Conservation (phyloP, 352 stramenopile species). For the Albugo candida region DNA sequence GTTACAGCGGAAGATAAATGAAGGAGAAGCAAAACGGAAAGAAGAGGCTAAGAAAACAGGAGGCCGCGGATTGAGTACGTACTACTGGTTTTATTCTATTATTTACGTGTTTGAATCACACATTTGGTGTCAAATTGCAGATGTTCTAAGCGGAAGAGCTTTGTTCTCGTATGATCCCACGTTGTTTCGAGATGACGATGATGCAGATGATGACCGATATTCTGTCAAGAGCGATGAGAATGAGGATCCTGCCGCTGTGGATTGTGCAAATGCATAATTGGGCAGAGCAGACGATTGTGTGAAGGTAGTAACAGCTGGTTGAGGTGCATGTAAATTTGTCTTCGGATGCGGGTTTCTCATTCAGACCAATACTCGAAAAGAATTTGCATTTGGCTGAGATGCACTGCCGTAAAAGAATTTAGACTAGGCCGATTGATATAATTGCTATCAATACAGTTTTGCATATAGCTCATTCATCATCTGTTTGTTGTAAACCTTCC, state of each 20-base stretch:
- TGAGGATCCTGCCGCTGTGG: slow-evolving; percentile 13
- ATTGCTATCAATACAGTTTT: too few relatives aligned
- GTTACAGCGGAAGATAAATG: slow-evolving; percentile 39
- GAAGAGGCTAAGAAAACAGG: slow-evolving; percentile 73
- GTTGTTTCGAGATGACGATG: slow-evolving; percentile 81
- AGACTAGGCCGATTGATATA: too few relatives aligned
- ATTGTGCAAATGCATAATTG: slow-evolving; percentile 3
- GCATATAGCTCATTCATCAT: too few relatives aligned
- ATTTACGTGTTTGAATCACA: not conserved
- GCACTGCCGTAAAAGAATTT: too few relatives aligned
- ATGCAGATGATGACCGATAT: slow-evolving; percentile 73
- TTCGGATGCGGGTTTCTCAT: too few relatives aligned
- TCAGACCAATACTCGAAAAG: too few relatives aligned
- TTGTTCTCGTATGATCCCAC: slow-evolving; percentile 81
- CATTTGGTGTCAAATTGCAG: slow-evolving; percentile 1
- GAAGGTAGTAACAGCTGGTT: too few relatives aligned
- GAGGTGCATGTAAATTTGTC: too few relatives aligned
- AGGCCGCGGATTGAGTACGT: slow-evolving; percentile 68
- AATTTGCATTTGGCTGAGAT: too few relatives aligned
- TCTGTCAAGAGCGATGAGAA: slow-evolving; percentile 38
- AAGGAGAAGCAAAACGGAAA: slow-evolving; percentile 69
- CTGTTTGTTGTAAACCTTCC: too few relatives aligned
- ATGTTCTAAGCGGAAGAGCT: slow-evolving; percentile 64
- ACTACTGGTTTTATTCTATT: slow-evolving; percentile 1
- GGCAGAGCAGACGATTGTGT: too few relatives aligned